Evolutionary conservation across 768 basidiomycete genomes (phyloP), one percentile per base, ranked within the genome.

Genomic region (Scleroderma citrinum): DNA sequence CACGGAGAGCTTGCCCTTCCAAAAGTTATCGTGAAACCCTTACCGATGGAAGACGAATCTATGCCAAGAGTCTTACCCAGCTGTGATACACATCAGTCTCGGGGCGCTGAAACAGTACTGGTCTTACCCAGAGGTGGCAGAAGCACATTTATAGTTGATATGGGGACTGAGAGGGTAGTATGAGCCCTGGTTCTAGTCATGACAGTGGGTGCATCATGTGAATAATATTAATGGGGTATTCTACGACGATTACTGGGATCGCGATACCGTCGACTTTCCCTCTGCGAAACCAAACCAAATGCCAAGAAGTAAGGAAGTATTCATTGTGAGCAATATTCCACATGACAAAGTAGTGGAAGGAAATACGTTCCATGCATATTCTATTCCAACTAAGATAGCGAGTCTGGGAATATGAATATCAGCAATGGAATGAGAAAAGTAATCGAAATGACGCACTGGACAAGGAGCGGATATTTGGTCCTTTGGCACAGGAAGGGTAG

Each of bases 361-460:
- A 59, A 82, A 93, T 0, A 85, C 76, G 53, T 92, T 89, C 92
- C 92, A 96, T 1, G 87, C 80, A 60, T 84, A 92, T 64, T 95
- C 91, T 44, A 92, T 81, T 13, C 66, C 73, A 1, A 71, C 44
- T 32, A 92, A 70, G 11, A 93, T 56, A 2, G 61, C 56, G 19
- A 91, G 56, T 58, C 92, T 95, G 59, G 35, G 42, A 10, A 11
- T 12, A 44, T 44, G 44, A 36, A 31, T 35, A 45, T 47, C 39
- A 43, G 40, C 38, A 53, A 31, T 37, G 14, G 52, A 23, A 26
- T 13, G 30, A 40, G 41, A 48, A 23, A 44, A 17, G 20, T 24
- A 24, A 26, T 17, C n/a, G 34, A 20, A 53, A 44, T 29, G 26
- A 68, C 78, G 52, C 59, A 88, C 90, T 81, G 87, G 32, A 86